Evolutionary conservation across 345 rosid species (phyloP).

Genomic region (Combretum micranthum): DNA sequence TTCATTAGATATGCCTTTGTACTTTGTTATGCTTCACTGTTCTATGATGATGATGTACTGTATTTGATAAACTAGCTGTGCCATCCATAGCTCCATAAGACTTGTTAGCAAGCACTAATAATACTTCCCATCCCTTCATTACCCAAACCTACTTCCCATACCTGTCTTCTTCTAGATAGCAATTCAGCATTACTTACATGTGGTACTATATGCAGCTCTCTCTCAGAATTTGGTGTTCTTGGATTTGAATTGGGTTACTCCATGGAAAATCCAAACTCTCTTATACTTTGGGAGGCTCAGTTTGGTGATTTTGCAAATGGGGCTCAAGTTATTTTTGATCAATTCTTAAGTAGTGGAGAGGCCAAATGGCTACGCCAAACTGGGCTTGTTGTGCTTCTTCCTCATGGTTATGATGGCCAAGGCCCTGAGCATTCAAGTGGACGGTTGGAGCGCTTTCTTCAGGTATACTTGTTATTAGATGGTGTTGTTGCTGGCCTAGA

Average conservation of each 20-base stretch:
- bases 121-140: too few species aligned
- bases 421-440: constrained; percentile 24
- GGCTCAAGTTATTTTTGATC: constrained; percentile 22
- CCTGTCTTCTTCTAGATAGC: neutral
- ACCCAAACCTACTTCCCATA: too few species aligned
- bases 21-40: too few species aligned
- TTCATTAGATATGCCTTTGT: too few species aligned
- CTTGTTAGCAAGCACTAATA: too few species aligned
- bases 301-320: constrained; percentile 23
- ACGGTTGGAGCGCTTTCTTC: constrained; percentile 21
- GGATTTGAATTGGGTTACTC: constrained; percentile 25
- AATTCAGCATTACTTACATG: neutral
- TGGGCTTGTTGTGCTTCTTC: constrained; percentile 21
- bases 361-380: constrained; percentile 22
- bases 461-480: constrained; percentile 6
- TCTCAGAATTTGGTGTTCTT: constrained; percentile 22
- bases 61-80: too few species aligned
- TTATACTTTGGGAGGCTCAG: constrained; percentile 20
- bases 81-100: too few species aligned
- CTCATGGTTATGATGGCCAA: constrained; percentile 23
- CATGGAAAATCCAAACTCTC: constrained; percentile 21
- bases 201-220: constrained; percentile 9
- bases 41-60: too few species aligned
- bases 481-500: too few species aligned
- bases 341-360: constrained; percentile 19